Conservation (phyloP, 2,329 filamentous ascomycete species). For the Parascedosporium putredinis region DNA sequence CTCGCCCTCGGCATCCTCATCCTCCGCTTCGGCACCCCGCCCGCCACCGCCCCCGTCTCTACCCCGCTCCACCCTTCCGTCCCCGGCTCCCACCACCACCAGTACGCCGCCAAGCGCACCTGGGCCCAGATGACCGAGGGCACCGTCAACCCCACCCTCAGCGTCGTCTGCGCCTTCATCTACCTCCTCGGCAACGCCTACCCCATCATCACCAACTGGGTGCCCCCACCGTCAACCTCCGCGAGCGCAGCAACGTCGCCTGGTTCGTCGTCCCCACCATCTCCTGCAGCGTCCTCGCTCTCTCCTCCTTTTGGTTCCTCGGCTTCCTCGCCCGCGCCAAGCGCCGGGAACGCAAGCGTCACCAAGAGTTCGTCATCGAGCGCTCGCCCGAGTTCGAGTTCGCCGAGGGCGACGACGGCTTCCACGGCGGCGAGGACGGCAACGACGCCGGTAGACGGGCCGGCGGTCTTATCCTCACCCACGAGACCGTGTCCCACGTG, state of each 20-base stretch:
- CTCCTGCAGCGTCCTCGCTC: constrained; percentile 19
- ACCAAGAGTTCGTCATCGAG: constrained; percentile 23
- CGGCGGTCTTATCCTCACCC: constrained; percentile 22
- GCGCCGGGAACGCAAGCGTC: constrained; percentile 18
- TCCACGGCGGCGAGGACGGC: constrained; percentile 11
- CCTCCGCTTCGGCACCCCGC: constrained; percentile 23
- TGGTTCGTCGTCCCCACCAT: constrained; percentile 23
- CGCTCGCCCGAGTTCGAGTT: constrained; percentile 24
- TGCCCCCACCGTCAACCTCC: constrained; percentile 15
- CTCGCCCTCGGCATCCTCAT: constrained; percentile 25
- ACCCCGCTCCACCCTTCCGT: constrained; percentile 3
- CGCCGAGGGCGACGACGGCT: constrained; percentile 14
- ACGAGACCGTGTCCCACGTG: constrained; percentile 26
- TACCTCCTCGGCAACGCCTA: constrained; percentile 22
- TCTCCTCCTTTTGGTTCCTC: constrained; percentile 22
- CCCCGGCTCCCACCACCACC: constrained; percentile 9
- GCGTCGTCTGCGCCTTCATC: constrained; percentile 20
- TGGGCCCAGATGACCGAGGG: constrained; percentile 23
- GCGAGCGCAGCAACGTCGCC: constrained; percentile 7
- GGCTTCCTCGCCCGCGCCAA: constrained; percentile 22
- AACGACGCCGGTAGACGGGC: constrained; percentile 12
- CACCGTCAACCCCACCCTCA: constrained; percentile 20
- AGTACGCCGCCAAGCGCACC: constrained; percentile 11
- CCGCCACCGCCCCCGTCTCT: constrained; percentile 13
- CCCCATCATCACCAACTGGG: constrained; percentile 23